Evolutionary conservation across 768 basidiomycete species (phyloP), one percentile per base, ranked within the genome.

Genomic region (Tricholoma sp.): DNA sequence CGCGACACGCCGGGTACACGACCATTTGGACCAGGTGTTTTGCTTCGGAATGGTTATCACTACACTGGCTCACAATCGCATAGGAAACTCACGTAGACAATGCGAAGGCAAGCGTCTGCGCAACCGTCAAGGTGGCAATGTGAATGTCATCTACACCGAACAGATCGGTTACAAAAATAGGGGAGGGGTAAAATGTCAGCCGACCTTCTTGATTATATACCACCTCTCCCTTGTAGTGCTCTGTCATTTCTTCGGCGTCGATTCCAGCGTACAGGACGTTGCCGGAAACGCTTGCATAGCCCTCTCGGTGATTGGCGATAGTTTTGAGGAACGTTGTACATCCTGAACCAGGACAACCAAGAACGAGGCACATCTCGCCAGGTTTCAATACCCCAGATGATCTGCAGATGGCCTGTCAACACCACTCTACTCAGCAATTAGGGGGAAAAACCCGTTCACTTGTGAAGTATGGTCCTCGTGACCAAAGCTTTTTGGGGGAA

Each of bases 241-340:
- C 86, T 11, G 76, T 76, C 84, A 95, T 94, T 66, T 91, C 89
- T 24, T 75, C 72, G 1, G 88, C 84, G 29, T 78, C 76, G 52
- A 94, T 89, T 12, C 91, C 92, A 27, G 88, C 90, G 66, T 95
- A 96, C 1, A 80, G 74, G n/a, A 95, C 85, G 12, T 89, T 77
- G 31, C 93, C 91, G 1, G 72, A 67, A 50, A 94, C 82, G 4
- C 63, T 73, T 1, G 82, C 76, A 66, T 82, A 94, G 11, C 81
- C 87, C 7, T 74, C 75, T 3, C 89, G 79, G 59, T 85, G 79
- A 67, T 94, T 93, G 18, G 94, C 82, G 58, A 96, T 86, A 0
- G 84, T 71, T 71, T 91, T 93, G 19, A 96, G 77, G 73, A 96
- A 93, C 0, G 94, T 89, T 0, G 86, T 83, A 67, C 94, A 95